phyloP scores from a whole-genome alignment of 208 protist species.

The Leishmania aethiopica region DNA sequence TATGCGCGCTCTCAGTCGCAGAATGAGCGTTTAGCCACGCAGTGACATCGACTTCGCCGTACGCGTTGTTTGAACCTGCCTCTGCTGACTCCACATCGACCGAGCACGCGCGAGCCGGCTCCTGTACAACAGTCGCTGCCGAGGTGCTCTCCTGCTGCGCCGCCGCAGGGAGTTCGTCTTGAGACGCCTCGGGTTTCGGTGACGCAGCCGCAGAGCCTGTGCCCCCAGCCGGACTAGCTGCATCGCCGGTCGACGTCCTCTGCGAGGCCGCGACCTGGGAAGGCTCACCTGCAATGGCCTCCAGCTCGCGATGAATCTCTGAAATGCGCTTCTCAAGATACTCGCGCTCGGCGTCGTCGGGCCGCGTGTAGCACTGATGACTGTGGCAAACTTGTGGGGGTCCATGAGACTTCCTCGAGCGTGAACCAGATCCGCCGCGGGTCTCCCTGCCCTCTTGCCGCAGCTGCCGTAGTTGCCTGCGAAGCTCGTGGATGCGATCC shows the following conservation, averaged over 20 bases:
- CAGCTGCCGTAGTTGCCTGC: conserved; percentile 30
- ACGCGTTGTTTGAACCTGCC: not conserved
- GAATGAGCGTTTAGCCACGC: conserved; percentile 30
- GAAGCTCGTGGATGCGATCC: conserved; percentile 34
- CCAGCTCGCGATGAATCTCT: conserved; percentile 45
- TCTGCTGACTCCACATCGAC: too few species aligned
- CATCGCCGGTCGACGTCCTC: not conserved
- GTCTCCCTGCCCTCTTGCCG: too few species aligned
- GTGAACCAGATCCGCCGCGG: not conserved
- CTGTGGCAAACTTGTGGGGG: not conserved
- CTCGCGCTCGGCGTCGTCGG: conserved; percentile 47
- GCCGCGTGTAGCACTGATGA: conserved; percentile 4
- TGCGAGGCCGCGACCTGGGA: not conserved
- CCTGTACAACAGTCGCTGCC: not conserved
- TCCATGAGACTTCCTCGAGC: not conserved
- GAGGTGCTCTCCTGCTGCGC: not conserved
- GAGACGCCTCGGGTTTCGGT: not conserved
- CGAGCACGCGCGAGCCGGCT: not conserved
- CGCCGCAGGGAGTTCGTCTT: not conserved
- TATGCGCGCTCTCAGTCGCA: not conserved
- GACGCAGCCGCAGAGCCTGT: not conserved
- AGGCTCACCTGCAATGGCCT: not conserved
- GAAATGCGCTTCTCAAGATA: conserved; percentile 52
- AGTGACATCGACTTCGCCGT: conserved; percentile 15
- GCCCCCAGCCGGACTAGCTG: not conserved